Evolutionary conservation across 2,329 filamentous ascomycete genomes (phyloP).

Genomic region (Capronia americana): DNA sequence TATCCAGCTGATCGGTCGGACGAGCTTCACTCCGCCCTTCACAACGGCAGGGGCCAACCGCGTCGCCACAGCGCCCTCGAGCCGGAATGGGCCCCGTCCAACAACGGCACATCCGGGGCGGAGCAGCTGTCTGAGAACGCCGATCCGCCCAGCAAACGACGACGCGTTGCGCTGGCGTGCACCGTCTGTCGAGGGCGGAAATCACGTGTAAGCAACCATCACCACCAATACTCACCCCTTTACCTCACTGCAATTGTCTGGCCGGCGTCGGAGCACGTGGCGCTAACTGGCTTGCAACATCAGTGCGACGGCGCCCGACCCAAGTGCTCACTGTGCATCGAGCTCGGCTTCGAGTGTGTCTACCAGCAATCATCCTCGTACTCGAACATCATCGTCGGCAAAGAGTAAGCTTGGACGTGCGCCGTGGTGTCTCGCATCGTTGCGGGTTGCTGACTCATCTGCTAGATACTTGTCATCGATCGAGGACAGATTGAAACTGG

Average conservation of each 20-base stretch:
- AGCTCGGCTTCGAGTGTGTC: conserved; percentile 51
- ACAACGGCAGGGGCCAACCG: conserved; percentile 6
- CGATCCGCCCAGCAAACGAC: conserved; percentile 23
- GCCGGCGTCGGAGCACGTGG: neutral
- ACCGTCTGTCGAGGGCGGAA: conserved; percentile 21
- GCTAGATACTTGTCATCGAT: conserved; percentile 20
- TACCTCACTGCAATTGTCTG: neutral
- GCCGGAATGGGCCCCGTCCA: conserved; percentile 16
- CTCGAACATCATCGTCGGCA: conserved; percentile 23
- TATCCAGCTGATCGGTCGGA: conserved; percentile 14
- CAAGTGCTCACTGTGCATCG: conserved; percentile 49
- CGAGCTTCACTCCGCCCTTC: conserved; percentile 12
- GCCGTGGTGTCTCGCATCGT: neutral
- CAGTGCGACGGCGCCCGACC: conserved; percentile 44
- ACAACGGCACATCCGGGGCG: conserved; percentile 4
- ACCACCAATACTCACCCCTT: neutral
- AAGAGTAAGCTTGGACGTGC: conserved; percentile 15
- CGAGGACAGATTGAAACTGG: conserved; percentile 19
- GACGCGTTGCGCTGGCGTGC: conserved; percentile 24
- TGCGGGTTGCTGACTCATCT: neutral
- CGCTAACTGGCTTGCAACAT: conserved; percentile 1
- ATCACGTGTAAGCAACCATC: conserved; percentile 19
- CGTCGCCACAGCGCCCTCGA: conserved; percentile 13
- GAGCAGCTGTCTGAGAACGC: conserved; percentile 10
- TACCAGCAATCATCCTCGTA: conserved; percentile 41